Conservation (phyloP, 1,284 basidiomycete species). For the Sanguinoderma infundibulare region DNA sequence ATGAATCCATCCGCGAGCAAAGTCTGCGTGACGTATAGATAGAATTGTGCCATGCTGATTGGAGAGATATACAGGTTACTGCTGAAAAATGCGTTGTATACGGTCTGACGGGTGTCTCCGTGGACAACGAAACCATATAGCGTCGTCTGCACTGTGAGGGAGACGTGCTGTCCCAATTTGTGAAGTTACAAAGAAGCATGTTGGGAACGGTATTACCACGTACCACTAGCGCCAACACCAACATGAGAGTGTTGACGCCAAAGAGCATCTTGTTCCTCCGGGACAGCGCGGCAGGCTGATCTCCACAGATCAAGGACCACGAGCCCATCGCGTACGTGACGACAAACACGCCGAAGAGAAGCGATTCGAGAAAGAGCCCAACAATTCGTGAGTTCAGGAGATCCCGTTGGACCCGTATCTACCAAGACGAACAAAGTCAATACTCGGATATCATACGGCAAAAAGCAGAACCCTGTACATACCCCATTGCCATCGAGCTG, state of each 20-base stretch:
- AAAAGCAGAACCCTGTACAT: no score
- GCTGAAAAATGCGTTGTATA: background rate
- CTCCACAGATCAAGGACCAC: slow-evolving; percentile 3
- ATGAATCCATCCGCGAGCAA: slow-evolving; percentile 14
- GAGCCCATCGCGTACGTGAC: slow-evolving; percentile 8
- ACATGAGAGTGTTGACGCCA: slow-evolving; percentile 7
- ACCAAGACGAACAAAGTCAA: background rate
- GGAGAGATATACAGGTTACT: background rate
- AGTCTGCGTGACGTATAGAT: slow-evolving; percentile 10
- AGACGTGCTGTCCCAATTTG: slow-evolving; percentile 2
- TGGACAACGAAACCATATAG: background rate
- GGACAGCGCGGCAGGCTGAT: background rate
- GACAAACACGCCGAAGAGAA: background rate
- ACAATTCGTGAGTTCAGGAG: background rate
- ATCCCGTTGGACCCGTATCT: background rate
- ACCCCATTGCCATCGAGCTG: no score
- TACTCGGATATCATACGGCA: no score
- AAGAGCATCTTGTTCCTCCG: slow-evolving; percentile 4
- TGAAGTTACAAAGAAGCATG: background rate
- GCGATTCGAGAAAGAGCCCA: slow-evolving; percentile 2
- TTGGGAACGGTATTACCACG: background rate
- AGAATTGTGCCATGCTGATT: slow-evolving; percentile 1
- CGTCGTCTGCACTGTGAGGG: background rate
- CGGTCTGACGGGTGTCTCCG: background rate
- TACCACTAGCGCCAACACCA: slow-evolving; percentile 1